Evolutionary conservation across 768 basidiomycete species (phyloP).

Genomic region (Kwoniella shandongensis): DNA sequence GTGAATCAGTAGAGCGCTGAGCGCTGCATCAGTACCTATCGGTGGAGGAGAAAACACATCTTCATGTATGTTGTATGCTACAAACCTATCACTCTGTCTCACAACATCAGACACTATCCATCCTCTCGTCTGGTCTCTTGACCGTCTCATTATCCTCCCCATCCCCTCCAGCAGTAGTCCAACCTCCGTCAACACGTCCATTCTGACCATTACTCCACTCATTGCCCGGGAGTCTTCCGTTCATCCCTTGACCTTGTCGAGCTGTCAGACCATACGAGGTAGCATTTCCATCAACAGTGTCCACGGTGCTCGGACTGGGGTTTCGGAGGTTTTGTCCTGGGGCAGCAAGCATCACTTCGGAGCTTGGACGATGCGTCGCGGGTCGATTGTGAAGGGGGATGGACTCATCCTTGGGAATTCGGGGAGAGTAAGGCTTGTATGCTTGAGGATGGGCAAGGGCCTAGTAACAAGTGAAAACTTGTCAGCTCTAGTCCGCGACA

Average conservation of each 20-base stretch:
- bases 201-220: no score
- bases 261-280: background rate
- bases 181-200: background rate
- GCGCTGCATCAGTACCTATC: no score
- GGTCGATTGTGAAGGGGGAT: conserved; percentile 22
- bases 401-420: conserved; percentile 30
- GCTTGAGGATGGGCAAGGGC: conserved; percentile 27
- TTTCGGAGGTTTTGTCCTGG: conserved; percentile 7
- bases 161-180: background rate
- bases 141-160: conserved; percentile 14
- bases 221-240: no score
- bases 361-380: conserved; percentile 4
- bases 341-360: conserved; percentile 7
- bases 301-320: conserved; percentile 2
- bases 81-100: no score
- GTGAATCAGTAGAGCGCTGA: no score
- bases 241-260: no score
- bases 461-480: conserved; percentile 15
- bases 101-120: no score
- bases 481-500: background rate
- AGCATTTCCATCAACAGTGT: conserved; percentile 2
- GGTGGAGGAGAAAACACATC: no score
- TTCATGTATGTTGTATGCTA: no score
- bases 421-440: conserved; percentile 44
- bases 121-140: conserved; percentile 11